Base-by-base conservation (phyloP, 176 grass and related monocot genomes). In the Carex myosuroides region DNA sequence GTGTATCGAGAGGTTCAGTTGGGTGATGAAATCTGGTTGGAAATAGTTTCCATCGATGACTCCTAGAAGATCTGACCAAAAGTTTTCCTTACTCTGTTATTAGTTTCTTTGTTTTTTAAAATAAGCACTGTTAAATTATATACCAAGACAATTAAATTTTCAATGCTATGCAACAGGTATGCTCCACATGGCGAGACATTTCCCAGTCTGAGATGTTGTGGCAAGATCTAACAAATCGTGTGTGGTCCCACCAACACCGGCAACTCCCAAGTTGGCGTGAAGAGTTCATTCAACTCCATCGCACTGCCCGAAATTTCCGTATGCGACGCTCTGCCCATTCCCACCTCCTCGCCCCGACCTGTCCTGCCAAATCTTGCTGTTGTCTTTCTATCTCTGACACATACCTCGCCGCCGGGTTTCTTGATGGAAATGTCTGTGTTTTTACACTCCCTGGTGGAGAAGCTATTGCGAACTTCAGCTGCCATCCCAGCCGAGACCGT, bases 141-240 rank as follows among this genome's bases (percentile, higher is more conserved):
- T 56, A 56, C 48, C 29, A 9, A 46, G 2, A 77, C 39, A 21
- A 21, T 24, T 41, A 70, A 77, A 52, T 32, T 32, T 77, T 77
- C 5, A 17, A 8, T 55, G 5, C 1, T 14, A 32, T 32, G 13
- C 50, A 13, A 55, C 58, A 89, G 87, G 87, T 89, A 44, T 78
- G 83, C 37, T 82, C 87, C 22, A 82, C 78, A 42, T 89, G 87
- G 87, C 69, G 57, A 30, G 44, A 22, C 13, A 64, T 81, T 26
- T 85, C 83, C 29, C 83, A 69, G 14, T 89, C 87, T 0, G 87
- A 89, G 78, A 65, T 85, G 17, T 14, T 89, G 18, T 89, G 87
- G 87, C 77, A 81, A 17, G n/a, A 85, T 13, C 48, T 81, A 48
- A 72, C 74, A 9, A 60, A 63, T 53, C 66, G 84, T 18, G 37